Evolutionary conservation across 176 grass and related monocot species (phyloP), one percentile per base, ranked within the genome.

Genomic region (Oryza rufipogon): DNA sequence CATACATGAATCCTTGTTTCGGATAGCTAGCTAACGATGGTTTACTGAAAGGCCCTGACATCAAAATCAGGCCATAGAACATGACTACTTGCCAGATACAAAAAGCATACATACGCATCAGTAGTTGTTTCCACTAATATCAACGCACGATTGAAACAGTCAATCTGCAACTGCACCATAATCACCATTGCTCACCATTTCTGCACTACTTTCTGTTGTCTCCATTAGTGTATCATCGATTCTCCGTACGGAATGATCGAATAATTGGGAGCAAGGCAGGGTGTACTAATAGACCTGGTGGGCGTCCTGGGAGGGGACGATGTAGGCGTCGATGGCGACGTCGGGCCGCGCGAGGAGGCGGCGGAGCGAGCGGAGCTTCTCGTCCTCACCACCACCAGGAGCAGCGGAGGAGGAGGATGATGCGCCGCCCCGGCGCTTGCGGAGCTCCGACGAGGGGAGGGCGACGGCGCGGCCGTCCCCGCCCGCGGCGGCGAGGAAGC

Each of bases 221-320:
- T 4, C 16, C 15, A 52, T 52, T 52, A 52, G 49, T 56, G 14
- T 56, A 7, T 38, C 36, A 38, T 32, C 30, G 2, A 32, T 32
- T 32, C 30, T 32, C 30, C 30, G 30, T 38, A 6, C 36, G 36
- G 36, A 38, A 38, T 38, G 36, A 38, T 6, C 36, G 36, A 38
- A 38, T 38, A 38, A 38, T 6, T 38, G 36, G 36, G 36, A 38
- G 36, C 36, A 38, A 38, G 36, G 34, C 34, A 36, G 34, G 34
- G 34, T 36, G 34, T 36, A 32, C 30, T 32, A 36, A 36, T 36
- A 38, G 22, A 95, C 95, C 92, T 98, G 95, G 58, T 98, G 95
- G 64, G 95, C 95, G 65, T 98, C 95, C 87, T 98, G 92, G 39
- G 95, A 98, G 22, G 95, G 95, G 33, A 98, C 85, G 77, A 98